Conservation (phyloP, 345 rosid genomes). For the Citrus unshiu region DNA sequence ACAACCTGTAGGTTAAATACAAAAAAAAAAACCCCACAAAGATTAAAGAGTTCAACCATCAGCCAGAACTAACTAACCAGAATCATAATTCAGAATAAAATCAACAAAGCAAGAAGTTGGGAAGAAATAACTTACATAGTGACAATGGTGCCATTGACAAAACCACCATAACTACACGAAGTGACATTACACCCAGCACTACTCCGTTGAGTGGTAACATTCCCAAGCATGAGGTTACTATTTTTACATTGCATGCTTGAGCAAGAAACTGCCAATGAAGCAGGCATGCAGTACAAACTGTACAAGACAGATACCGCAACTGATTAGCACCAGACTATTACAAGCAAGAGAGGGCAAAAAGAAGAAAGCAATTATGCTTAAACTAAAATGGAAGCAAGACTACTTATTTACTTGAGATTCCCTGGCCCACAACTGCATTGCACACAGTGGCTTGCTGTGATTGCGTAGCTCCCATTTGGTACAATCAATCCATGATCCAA, state of each 20-base stretch:
- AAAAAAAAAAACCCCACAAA: background rate
- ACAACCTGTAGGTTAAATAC: slow-evolving; percentile 50
- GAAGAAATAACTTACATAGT: slow-evolving; percentile 48
- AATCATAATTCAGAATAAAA: background rate
- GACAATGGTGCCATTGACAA: slow-evolving; percentile 66
- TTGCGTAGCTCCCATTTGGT: slow-evolving; percentile 90
- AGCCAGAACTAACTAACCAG: background rate
- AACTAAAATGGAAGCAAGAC: slow-evolving; percentile 11
- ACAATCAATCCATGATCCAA: slow-evolving; percentile 73
- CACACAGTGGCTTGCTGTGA: slow-evolving; percentile 91
- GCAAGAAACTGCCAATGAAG: slow-evolving; percentile 86
- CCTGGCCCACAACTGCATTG: slow-evolving; percentile 93
- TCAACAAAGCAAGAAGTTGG: background rate
- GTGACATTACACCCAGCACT: slow-evolving; percentile 92
- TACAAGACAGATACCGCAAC: slow-evolving; percentile 7
- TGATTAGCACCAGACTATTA: slow-evolving; percentile 11
- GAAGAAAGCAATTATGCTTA: background rate
- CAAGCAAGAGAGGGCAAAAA: background rate
- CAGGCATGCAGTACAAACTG: slow-evolving; percentile 91
- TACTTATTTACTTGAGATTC: slow-evolving; percentile 59
- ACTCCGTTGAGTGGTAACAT: slow-evolving; percentile 58
- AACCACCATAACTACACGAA: slow-evolving; percentile 76
- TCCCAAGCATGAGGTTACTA: slow-evolving; percentile 86
- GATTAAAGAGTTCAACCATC: background rate
- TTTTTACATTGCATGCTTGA: slow-evolving; percentile 91